These are phyloP conservation scores for Exophiala sideris DNA, from an alignment of 2,329 filamentous ascomycete species.

Conservation along the genomic window DNA sequence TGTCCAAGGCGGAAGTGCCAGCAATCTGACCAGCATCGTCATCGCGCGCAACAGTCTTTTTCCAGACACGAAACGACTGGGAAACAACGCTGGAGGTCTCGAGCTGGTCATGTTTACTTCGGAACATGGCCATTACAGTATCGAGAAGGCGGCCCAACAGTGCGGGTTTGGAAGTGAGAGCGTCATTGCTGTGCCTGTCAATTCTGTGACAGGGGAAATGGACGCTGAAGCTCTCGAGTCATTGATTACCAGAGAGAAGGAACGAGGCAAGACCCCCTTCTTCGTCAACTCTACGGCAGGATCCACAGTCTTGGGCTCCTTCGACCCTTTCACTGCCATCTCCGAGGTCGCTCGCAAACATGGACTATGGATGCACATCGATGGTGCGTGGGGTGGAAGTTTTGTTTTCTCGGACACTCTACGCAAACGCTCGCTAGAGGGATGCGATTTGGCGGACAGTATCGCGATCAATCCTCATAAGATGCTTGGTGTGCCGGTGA, in stretches of 20 bases:
- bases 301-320: constrained; percentile 88
- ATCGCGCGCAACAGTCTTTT: constrained; percentile 84
- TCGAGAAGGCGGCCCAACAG: constrained; percentile 92
- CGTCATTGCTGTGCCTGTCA: constrained; percentile 73
- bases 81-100: constrained; percentile 53
- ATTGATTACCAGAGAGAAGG: constrained; percentile 59
- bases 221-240: constrained; percentile 61
- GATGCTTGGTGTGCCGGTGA: constrained; percentile 89
- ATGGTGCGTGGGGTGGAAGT: constrained; percentile 85
- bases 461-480: constrained; percentile 93
- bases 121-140: constrained; percentile 86
- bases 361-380: constrained; percentile 86
- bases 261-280: constrained; percentile 73
- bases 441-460: constrained; percentile 71
- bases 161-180: constrained; percentile 74
- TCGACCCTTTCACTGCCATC: constrained; percentile 73
- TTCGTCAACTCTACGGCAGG: constrained; percentile 96
- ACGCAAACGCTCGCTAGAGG: constrained; percentile 63
- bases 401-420: constrained; percentile 67
- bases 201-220: constrained; percentile 66
- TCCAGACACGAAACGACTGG: constrained; percentile 70
- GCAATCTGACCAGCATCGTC: constrained; percentile 80
- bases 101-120: constrained; percentile 84
- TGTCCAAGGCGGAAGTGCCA: constrained; percentile 75
- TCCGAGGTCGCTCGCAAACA: constrained; percentile 66